phyloP scores from a whole-genome alignment of 192 early-diverging fungal species.

The Coemansia umbellata region DNA sequence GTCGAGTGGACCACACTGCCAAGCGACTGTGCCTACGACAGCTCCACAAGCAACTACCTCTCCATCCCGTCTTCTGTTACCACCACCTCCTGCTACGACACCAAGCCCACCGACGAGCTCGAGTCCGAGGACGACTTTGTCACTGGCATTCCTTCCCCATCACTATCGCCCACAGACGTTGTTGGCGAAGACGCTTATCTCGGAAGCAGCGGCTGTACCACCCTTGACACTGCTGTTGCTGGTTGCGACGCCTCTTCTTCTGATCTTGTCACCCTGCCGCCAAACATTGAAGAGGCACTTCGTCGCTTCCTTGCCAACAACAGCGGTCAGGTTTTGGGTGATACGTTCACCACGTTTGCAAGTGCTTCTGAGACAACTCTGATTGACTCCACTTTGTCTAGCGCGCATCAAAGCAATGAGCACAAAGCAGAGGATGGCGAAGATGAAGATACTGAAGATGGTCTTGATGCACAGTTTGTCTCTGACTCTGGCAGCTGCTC shows the following conservation, averaged over 20 bases:
- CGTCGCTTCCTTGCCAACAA: constrained; percentile 41
- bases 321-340: constrained; percentile 36
- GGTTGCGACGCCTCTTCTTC: constrained; percentile 4
- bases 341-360: constrained; percentile 44
- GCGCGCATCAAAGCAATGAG: neutral
- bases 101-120: constrained; percentile 7
- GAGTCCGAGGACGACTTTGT: constrained; percentile 6
- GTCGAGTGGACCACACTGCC: constrained; percentile 31
- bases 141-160: constrained; percentile 21
- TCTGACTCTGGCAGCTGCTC: constrained; percentile 27
- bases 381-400: neutral
- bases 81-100: constrained; percentile 15
- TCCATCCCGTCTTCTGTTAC: constrained; percentile 16
- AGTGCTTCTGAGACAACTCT: constrained; percentile 1
- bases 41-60: constrained; percentile 21
- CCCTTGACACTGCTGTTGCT: neutral
- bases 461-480: constrained; percentile 24
- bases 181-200: constrained; percentile 4
- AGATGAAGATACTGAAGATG: constrained; percentile 16
- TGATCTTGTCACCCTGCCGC: constrained; percentile 20
- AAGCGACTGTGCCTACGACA: constrained; percentile 6
- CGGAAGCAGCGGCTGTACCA: constrained; percentile 6
- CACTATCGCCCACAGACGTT: constrained; percentile 11
- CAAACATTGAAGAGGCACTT: constrained; percentile 42
- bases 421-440: neutral